These are phyloP conservation scores for Emmonsiellopsis sp. DNA, from an alignment of 2,329 filamentous ascomycete species.

Conservation along the genomic window DNA sequence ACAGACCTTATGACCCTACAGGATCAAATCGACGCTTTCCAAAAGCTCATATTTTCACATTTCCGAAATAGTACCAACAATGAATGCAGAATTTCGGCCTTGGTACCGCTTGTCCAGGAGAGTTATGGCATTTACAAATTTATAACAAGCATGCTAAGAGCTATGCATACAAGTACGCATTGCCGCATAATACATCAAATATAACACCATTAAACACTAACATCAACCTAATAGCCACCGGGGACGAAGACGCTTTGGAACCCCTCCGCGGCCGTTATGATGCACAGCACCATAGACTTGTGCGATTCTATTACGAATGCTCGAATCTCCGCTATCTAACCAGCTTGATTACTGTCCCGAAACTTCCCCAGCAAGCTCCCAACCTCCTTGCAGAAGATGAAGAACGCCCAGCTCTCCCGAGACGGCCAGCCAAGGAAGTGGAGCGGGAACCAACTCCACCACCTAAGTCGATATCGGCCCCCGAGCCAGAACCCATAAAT, in stretches of 20 bases:
- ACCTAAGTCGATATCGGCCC: constrained; percentile 50
- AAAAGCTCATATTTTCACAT: constrained; percentile 96
- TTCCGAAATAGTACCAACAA: constrained; percentile 89
- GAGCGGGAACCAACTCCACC: constrained; percentile 60
- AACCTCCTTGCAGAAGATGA: constrained; percentile 82
- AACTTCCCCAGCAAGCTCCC: constrained; percentile 86
- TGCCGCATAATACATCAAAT: neutral
- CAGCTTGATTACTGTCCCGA: constrained; percentile 90
- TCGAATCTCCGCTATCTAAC: constrained; percentile 95
- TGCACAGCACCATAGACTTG: constrained; percentile 89
- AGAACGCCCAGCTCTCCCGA: constrained; percentile 70
- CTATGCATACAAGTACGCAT: constrained; percentile 83
- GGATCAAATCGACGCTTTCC: constrained; percentile 96
- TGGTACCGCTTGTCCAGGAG: constrained; percentile 90
- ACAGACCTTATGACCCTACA: constrained; percentile 92
- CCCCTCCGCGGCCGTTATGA: constrained; percentile 84
- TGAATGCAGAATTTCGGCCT: constrained; percentile 87
- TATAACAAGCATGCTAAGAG: constrained; percentile 96
- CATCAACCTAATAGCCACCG: constrained; percentile 52
- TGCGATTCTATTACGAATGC: constrained; percentile 99
- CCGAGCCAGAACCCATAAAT: constrained; percentile 84
- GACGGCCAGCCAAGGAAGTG: constrained; percentile 60
- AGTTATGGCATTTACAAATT: constrained; percentile 99
- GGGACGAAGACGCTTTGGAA: constrained; percentile 84
- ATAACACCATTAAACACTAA: constrained; percentile 12